These are phyloP conservation scores for Kuraishia capsulata DNA, from an alignment of 805 yeast species.

Conservation along the genomic window DNA sequence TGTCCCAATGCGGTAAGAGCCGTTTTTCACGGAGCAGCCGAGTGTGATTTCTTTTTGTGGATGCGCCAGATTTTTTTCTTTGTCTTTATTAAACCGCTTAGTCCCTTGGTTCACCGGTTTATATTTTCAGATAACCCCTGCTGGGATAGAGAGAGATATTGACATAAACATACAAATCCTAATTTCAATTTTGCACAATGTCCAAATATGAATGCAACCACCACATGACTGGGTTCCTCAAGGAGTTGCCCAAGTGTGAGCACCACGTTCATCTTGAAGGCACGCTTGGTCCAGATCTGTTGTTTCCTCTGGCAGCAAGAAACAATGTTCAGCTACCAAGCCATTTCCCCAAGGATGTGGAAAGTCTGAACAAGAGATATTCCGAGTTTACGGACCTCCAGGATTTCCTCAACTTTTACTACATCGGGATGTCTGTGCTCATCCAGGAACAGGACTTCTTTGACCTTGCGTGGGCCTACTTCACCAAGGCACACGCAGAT, in stretches of 20 bases:
- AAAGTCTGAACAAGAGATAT: slow-evolving; percentile 50
- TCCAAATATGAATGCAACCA: slow-evolving; percentile 18
- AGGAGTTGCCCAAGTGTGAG: slow-evolving; percentile 77
- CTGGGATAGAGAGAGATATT: too few relatives aligned
- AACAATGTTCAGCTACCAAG: slow-evolving; percentile 54
- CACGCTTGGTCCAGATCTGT: slow-evolving; percentile 65
- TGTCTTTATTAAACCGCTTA: too few relatives aligned
- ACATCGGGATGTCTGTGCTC: slow-evolving; percentile 74
- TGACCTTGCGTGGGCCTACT: slow-evolving; percentile 70
- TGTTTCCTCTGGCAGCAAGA: slow-evolving; percentile 61
- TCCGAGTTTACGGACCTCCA: slow-evolving; percentile 57
- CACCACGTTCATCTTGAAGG: slow-evolving; percentile 84
- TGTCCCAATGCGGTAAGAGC: too few relatives aligned
- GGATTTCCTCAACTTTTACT: slow-evolving; percentile 72
- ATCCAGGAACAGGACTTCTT: slow-evolving; percentile 62
- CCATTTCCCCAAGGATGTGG: slow-evolving; percentile 50
- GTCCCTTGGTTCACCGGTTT: too few relatives aligned
- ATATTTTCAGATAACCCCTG: too few relatives aligned
- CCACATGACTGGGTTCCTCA: slow-evolving; percentile 41
- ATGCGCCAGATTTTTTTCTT: too few relatives aligned
- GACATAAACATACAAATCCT: too few relatives aligned
- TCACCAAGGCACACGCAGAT: slow-evolving; percentile 46
- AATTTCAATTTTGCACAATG: too few relatives aligned
- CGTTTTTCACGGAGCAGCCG: too few relatives aligned
- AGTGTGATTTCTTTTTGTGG: too few relatives aligned